Percentiles rank a stretch among this genome's conserved stretches.
Evolutionary conservation across 441 rosid genomes (phyloP).

Genomic region (Pelargonium australe): DNA sequence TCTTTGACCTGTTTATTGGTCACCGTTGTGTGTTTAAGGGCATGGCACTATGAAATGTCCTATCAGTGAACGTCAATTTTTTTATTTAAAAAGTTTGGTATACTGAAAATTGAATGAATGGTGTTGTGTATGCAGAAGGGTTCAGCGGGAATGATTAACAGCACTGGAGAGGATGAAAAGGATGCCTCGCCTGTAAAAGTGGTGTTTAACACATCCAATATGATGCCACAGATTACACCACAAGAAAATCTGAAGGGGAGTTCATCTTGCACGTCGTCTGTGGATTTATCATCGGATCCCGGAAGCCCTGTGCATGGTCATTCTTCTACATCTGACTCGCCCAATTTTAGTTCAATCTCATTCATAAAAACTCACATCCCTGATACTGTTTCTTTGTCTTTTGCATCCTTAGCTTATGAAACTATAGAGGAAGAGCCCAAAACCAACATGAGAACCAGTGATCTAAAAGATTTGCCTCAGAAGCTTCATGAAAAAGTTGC

Average conservation of each 20-base stretch:
- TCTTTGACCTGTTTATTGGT: background rate
- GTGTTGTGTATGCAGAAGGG: slow-evolving; percentile 39
- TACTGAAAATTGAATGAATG: slow-evolving; percentile 6
- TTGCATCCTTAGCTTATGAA: slow-evolving; percentile 22
- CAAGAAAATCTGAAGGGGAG: slow-evolving; percentile 27
- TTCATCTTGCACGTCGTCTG: slow-evolving; percentile 42
- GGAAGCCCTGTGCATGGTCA: slow-evolving; percentile 36
- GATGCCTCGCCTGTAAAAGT: slow-evolving; percentile 27
- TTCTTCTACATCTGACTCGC: slow-evolving; percentile 28
- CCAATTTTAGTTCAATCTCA: slow-evolving; percentile 23
- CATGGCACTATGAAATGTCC: slow-evolving; percentile 10
- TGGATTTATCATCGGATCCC: slow-evolving; percentile 40
- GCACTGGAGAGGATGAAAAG: slow-evolving; percentile 20
- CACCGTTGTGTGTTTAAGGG: background rate
- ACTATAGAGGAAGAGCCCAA: slow-evolving; percentile 27
- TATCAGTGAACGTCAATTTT: background rate
- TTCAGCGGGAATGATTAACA: slow-evolving; percentile 15
- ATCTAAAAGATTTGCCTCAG: slow-evolving; percentile 19
- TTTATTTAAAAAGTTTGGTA: too few species aligned
- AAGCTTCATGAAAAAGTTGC: slow-evolving; percentile 22
- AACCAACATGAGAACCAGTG: slow-evolving; percentile 16
- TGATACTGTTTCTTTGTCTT: slow-evolving; percentile 23
- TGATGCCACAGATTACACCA: slow-evolving; percentile 11
- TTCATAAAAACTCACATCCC: slow-evolving; percentile 19
- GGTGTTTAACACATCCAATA: slow-evolving; percentile 25